These are phyloP conservation scores for Paramarasmius palmivorus DNA, from an alignment of 1,284 basidiomycete genomes.

Conservation along the genomic window DNA sequence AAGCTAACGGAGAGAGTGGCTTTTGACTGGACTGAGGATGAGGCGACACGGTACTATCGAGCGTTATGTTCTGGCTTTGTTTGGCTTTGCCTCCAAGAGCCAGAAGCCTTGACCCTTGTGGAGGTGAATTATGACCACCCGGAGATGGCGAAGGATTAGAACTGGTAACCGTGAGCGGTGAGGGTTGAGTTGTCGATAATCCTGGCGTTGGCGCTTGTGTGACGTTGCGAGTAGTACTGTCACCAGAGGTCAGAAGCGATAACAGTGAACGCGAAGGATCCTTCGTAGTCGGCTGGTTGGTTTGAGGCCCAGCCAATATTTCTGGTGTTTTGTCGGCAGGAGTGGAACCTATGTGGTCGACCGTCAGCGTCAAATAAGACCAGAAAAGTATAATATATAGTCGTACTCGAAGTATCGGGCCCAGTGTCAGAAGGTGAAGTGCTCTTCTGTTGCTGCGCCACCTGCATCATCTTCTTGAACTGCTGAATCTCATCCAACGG, in stretches of 20 bases:
- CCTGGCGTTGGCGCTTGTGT: not conserved
- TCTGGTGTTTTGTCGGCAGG: not conserved
- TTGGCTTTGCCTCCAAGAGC: conserved; percentile 57
- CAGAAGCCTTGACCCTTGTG: conserved; percentile 69
- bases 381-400: too few relatives aligned
- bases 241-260: conserved; percentile 12
- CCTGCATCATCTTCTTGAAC: conserved; percentile 85
- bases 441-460: conserved; percentile 73
- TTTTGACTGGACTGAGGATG: conserved; percentile 14
- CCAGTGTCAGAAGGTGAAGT: conserved; percentile 8
- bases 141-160: conserved; percentile 36
- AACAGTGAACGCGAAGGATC: conserved; percentile 16
- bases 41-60: conserved; percentile 17
- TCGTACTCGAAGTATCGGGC: not conserved
- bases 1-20: not conserved
- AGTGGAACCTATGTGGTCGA: too few relatives aligned
- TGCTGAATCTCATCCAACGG: conserved; percentile 82
- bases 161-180: conserved; percentile 2
- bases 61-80: conserved; percentile 13
- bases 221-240: not conserved
- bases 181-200: not conserved
- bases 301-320: conserved; percentile 1
- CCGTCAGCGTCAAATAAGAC: too few relatives aligned
- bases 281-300: not conserved
- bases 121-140: conserved; percentile 43